phyloP scores from a whole-genome alignment of 2,329 filamentous ascomycete genomes.

The Botrytis medusae region DNA sequence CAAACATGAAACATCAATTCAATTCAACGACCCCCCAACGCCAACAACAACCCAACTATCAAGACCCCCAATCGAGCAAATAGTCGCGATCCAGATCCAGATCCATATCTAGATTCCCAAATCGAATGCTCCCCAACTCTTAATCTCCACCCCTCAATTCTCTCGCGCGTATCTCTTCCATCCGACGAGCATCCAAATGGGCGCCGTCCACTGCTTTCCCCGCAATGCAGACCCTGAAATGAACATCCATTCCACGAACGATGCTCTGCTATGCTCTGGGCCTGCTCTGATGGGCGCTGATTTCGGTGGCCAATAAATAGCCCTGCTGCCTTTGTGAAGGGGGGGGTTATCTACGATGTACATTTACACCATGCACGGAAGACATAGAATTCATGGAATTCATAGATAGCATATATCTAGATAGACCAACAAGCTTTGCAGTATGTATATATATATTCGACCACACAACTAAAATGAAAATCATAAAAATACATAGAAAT shows the following conservation, averaged over 20 bases:
- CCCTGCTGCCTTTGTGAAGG: background rate
- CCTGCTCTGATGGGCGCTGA: background rate
- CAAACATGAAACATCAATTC: background rate
- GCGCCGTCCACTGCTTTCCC: background rate
- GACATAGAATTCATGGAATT: background rate
- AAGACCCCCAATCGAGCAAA: too few species aligned
- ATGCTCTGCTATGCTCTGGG: too few species aligned
- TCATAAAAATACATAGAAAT: too few species aligned
- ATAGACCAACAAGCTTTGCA: background rate
- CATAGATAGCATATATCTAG: too few species aligned
- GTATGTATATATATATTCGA: too few species aligned
- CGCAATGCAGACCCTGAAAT: background rate
- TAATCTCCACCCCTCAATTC: background rate
- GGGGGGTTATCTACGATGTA: background rate
- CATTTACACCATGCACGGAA: background rate
- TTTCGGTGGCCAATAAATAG: background rate
- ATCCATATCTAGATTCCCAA: background rate
- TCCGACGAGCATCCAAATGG: background rate
- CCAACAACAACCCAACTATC: background rate
- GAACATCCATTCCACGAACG: background rate
- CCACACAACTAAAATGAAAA: background rate
- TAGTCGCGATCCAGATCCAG: background rate
- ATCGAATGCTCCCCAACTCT: background rate
- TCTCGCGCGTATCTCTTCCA: background rate
- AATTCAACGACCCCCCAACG: background rate